Evolutionary conservation across 1,139 yeast species (phyloP).

Genomic region (Yamadazyma jaroonii): DNA sequence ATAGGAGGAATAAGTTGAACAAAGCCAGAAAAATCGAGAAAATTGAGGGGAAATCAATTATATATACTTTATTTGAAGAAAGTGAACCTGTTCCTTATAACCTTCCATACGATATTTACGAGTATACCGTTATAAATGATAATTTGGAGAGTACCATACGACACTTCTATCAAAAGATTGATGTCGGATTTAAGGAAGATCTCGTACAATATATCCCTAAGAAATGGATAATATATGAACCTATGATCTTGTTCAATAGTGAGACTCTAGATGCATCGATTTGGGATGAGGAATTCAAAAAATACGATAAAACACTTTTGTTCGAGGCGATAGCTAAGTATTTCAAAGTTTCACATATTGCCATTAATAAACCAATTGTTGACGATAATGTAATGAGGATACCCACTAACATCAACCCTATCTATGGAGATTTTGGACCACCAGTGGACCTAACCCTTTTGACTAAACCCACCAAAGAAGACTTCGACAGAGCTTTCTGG

Average conservation of each 20-base stretch:
- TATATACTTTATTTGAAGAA: constrained; percentile 13
- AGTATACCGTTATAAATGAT: neutral
- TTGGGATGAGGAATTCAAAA: constrained; percentile 26
- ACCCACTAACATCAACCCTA: constrained; percentile 57
- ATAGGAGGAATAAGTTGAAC: constrained; percentile 18
- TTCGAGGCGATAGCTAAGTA: constrained; percentile 17
- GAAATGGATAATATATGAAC: constrained; percentile 64
- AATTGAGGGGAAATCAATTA: constrained; percentile 8
- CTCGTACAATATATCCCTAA: constrained; percentile 31
- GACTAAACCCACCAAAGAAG: constrained; percentile 37
- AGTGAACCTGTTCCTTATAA: neutral
- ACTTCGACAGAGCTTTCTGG: constrained; percentile 64
- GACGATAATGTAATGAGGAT: constrained; percentile 56
- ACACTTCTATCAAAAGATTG: neutral
- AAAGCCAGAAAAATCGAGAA: constrained; percentile 23
- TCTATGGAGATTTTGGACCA: constrained; percentile 68
- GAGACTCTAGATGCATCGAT: constrained; percentile 34
- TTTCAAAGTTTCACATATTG: constrained; percentile 54
- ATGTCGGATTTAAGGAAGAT: neutral
- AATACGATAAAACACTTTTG: constrained; percentile 21
- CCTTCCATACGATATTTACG: constrained; percentile 2
- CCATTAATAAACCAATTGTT: constrained; percentile 65
- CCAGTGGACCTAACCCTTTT: constrained; percentile 22
- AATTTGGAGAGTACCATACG: constrained; percentile 2
- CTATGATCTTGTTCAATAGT: constrained; percentile 56